Base-by-base conservation (phyloP, 2,329 filamentous ascomycete species). In the Fusarium virguliforme region DNA sequence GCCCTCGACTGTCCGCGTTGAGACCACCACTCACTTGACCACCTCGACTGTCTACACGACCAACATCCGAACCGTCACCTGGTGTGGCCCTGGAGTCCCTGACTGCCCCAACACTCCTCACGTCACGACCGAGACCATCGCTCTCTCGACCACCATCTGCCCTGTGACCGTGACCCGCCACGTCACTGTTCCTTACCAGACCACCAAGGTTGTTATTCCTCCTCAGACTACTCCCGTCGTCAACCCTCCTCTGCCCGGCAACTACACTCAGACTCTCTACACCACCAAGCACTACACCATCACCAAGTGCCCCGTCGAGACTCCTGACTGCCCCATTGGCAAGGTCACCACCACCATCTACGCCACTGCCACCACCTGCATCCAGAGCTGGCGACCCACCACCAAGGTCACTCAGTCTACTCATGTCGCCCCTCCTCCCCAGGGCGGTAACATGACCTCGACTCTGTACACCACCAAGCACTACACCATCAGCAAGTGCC, bases 21-120 rank as follows among this genome's bases (percentile, higher is more conserved):
- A 54, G 37, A 30, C n/a, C 54, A 62, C 85, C 81, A 69, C 63
- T 38, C 46, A 66, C 35, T 51, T 18, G 61, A 34, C 43, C 18
- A 50, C 46, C 37, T 68, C 64, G 1, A 66, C 64, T 22, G 48
- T 68, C 9, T 68, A 67, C 64, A 70, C 67, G 3, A 72, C 70
- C 9, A 60, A 57, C 8, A n/a, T 69, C 48, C 60, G 64, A 34
- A 71, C 68, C 4, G 50, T 71, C 37, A 72, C 70, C 34, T 37
- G n/a, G 10, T 66, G 60, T 18, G 28, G 37, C 10, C 62, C 70
- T 30, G 60, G 54, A 12, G 60, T 65, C 8, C 64, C 67, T 15
- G 56, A 70, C 37, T 72, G 70, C 54, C 65, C 67, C 10, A 37
- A 57, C 9, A 32, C 60, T 30, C 37, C 57, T 15, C 55, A 62